phyloP scores from a whole-genome alignment of 805 yeast genomes.

The Saccharomycopsis sp. region DNA sequence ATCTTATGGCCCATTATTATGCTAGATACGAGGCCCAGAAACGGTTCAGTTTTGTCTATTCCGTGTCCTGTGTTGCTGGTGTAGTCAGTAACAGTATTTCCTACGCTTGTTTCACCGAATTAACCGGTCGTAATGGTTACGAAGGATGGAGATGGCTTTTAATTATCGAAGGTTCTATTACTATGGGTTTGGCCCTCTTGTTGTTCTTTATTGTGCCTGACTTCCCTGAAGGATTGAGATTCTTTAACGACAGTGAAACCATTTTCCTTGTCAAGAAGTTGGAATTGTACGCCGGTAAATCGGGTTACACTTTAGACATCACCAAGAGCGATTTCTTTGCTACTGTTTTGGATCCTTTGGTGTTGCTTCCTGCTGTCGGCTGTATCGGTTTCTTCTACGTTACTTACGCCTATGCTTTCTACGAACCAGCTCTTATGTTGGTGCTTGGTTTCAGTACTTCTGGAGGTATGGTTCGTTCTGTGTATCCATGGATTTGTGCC shows the following conservation, averaged over 20 bases:
- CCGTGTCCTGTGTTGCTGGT: slow-evolving; percentile 68
- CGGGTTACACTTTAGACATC: slow-evolving; percentile 29
- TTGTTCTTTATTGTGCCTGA: slow-evolving; percentile 41
- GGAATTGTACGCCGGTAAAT: slow-evolving; percentile 34
- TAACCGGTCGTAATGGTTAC: slow-evolving; percentile 30
- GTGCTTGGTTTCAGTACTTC: slow-evolving; percentile 36
- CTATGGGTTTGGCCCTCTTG: slow-evolving; percentile 29
- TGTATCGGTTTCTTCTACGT: slow-evolving; percentile 64
- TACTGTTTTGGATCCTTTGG: slow-evolving; percentile 39
- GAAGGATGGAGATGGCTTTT: slow-evolving; percentile 48
- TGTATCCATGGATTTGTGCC: slow-evolving; percentile 36
- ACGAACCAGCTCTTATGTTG: slow-evolving; percentile 59
- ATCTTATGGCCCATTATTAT: slow-evolving; percentile 48
- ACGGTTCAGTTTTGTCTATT: slow-evolving; percentile 58
- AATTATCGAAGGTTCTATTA: slow-evolving; percentile 43
- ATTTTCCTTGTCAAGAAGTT: slow-evolving; percentile 39
- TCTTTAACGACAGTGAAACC: slow-evolving; percentile 35
- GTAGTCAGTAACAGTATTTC: slow-evolving; percentile 63
- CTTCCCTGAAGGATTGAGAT: slow-evolving; percentile 48
- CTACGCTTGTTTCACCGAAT: slow-evolving; percentile 24
- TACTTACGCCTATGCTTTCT: slow-evolving; percentile 66
- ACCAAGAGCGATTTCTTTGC: slow-evolving; percentile 19
- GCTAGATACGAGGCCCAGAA: slow-evolving; percentile 58
- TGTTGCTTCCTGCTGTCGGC: slow-evolving; percentile 39
- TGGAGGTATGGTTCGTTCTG: slow-evolving; percentile 70